A percentile compares a stretch with the other conserved stretches of the same genome.
phyloP scores from a whole-genome alignment of 164 flowering plant genomes.

The Sextonia rubra region DNA sequence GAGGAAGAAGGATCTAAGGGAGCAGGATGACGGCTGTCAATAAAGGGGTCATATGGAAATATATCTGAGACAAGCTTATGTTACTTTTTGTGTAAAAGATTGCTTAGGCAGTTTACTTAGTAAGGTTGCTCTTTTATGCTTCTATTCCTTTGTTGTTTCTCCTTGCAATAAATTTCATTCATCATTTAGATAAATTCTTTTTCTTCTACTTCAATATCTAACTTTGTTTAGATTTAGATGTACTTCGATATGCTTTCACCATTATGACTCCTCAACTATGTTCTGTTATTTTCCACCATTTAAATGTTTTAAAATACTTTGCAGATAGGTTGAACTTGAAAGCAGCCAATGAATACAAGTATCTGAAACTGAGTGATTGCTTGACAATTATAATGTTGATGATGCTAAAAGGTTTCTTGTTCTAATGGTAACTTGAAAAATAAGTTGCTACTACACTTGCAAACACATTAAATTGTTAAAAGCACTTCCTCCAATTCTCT shows the following conservation, averaged over 20 bases:
- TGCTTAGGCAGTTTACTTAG: no score
- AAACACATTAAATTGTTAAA: neutral
- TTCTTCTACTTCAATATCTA: neutral
- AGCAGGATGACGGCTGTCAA: no score
- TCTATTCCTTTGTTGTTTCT: no score
- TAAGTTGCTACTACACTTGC: neutral
- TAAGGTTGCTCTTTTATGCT: no score
- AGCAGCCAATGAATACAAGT: constrained; percentile 56
- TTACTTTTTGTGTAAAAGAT: no score
- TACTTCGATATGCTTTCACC: neutral
- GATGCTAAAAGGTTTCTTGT: constrained; percentile 61
- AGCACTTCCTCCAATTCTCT: neutral
- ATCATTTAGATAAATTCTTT: no score
- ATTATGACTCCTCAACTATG: neutral
- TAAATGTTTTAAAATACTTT: constrained; percentile 11
- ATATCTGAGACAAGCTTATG: no score
- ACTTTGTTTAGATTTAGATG: neutral
- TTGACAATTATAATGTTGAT: constrained; percentile 59
- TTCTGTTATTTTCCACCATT: neutral
- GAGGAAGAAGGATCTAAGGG: no score
- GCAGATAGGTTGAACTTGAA: constrained; percentile 73
- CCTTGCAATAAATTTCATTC: no score
- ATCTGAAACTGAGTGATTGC: constrained; percentile 79
- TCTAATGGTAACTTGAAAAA: constrained; percentile 55
- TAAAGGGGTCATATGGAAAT: no score